Conservation (phyloP, 495 filamentous ascomycete species). For the Podospora bellae-mahoneyi region DNA sequence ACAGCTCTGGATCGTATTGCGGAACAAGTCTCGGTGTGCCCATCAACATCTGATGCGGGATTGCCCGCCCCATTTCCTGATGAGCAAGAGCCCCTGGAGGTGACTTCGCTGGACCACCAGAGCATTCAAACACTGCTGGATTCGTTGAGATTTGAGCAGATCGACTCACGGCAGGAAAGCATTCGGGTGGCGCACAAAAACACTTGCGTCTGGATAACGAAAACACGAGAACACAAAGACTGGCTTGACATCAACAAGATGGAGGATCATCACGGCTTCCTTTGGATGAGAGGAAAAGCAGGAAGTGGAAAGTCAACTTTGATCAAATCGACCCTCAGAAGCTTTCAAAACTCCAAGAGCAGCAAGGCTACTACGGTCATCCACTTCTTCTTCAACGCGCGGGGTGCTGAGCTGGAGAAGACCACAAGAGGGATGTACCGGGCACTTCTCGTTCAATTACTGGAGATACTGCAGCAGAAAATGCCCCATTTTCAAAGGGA, state of each 20-base stretch:
- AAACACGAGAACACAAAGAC: slow-evolving; percentile 36
- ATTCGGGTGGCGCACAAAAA: slow-evolving; percentile 39
- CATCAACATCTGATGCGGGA: neutral
- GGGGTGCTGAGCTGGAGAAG: slow-evolving; percentile 47
- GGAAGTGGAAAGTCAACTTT: slow-evolving; percentile 52
- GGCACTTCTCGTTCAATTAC: slow-evolving; percentile 43
- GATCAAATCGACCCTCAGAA: slow-evolving; percentile 34
- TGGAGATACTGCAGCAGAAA: slow-evolving; percentile 29
- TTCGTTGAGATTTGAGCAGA: slow-evolving; percentile 38
- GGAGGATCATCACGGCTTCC: slow-evolving; percentile 44
- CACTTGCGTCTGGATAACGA: slow-evolving; percentile 52
- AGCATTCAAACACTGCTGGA: slow-evolving; percentile 25
- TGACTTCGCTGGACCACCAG: slow-evolving; percentile 12
- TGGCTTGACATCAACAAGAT: slow-evolving; percentile 46
- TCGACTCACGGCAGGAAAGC: slow-evolving; percentile 37
- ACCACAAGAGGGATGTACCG: slow-evolving; percentile 55
- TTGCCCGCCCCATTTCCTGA: neutral
- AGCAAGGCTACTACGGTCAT: slow-evolving; percentile 18
- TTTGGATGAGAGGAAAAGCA: slow-evolving; percentile 59
- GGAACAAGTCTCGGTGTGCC: neutral
- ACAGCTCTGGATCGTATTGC: slow-evolving; percentile 15
- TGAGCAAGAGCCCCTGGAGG: neutral
- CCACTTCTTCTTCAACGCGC: slow-evolving; percentile 37
- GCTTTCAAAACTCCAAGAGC: slow-evolving; percentile 10
- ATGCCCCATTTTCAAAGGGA: slow-evolving; percentile 26